Conservation (phyloP, 345 rosid genomes). For the Toxicodendron radicans region DNA sequence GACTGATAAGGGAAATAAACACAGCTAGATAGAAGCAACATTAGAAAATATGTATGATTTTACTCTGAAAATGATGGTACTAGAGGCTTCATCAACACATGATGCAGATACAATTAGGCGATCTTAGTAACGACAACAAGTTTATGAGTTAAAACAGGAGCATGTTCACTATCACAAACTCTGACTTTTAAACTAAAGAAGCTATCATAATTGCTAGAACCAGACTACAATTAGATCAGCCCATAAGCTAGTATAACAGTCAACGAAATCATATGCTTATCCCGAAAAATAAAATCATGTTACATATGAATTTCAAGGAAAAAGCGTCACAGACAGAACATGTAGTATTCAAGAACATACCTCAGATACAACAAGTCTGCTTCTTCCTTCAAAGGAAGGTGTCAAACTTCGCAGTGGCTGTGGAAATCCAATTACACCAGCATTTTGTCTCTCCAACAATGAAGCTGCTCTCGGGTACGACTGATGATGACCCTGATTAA, state of each 20-base stretch:
- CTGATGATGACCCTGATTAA: conserved; percentile 43
- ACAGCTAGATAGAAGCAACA: not conserved
- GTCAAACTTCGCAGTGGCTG: conserved; percentile 56
- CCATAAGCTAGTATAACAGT: not conserved
- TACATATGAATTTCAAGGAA: not conserved
- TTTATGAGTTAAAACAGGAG: not conserved
- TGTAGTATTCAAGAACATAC: conserved; percentile 41
- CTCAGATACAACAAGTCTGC: conserved; percentile 71
- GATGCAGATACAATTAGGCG: not conserved
- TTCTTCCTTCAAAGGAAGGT: conserved; percentile 68
- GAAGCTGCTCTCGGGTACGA: conserved; percentile 56
- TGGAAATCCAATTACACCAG: conserved; percentile 49
- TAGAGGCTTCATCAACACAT: conserved; percentile 7
- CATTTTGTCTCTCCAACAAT: conserved; percentile 64
- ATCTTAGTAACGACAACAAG: not conserved
- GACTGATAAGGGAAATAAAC: not conserved
- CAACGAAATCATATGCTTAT: not conserved
- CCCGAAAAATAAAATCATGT: not conserved
- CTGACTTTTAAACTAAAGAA: not conserved
- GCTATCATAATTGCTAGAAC: not conserved
- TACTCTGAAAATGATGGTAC: not conserved
- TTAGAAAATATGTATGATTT: not conserved
- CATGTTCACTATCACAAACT: not conserved
- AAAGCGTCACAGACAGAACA: conserved; percentile 5
- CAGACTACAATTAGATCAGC: conserved; percentile 5